Conservation (phyloP, 805 yeast species). For the Yarrowia porcina region DNA sequence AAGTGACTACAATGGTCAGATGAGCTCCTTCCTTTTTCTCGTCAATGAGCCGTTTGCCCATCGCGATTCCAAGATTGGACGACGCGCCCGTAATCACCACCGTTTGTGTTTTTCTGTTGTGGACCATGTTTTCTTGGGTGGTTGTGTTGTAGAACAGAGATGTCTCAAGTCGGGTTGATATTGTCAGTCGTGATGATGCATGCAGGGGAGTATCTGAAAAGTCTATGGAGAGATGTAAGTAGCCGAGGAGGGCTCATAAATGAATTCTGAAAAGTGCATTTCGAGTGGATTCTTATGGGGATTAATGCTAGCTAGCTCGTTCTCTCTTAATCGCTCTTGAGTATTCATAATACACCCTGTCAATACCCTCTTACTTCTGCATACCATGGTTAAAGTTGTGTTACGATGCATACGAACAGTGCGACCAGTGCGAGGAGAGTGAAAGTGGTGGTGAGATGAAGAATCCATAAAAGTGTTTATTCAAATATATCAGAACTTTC, state of each 20-base stretch:
- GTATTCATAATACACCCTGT: background rate
- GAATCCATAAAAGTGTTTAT: too few species aligned
- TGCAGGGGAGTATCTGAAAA: background rate
- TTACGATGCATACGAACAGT: slow-evolving; percentile 2
- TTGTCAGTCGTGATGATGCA: background rate
- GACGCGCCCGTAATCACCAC: slow-evolving; percentile 24
- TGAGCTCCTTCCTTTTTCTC: slow-evolving; percentile 51
- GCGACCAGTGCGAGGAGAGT: background rate
- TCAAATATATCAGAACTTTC: too few species aligned
- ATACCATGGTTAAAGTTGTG: background rate
- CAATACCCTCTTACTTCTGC: background rate
- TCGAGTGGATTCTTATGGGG: background rate
- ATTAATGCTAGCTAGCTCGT: too few species aligned
- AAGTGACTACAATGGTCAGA: slow-evolving; percentile 80
- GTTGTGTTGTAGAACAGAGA: background rate
- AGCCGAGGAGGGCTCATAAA: too few species aligned
- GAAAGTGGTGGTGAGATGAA: too few species aligned
- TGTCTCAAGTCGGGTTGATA: background rate
- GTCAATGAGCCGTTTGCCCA: slow-evolving; percentile 74
- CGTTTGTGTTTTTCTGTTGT: slow-evolving; percentile 11
- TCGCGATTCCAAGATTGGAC: slow-evolving; percentile 68
- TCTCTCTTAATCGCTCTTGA: too few species aligned
- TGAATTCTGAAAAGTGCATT: background rate
- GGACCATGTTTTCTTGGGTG: background rate
- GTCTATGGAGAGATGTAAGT: background rate